Evolutionary conservation across 1,284 basidiomycete species (phyloP), one percentile per base, ranked within the genome.

Genomic region (Puccinia hordei): DNA sequence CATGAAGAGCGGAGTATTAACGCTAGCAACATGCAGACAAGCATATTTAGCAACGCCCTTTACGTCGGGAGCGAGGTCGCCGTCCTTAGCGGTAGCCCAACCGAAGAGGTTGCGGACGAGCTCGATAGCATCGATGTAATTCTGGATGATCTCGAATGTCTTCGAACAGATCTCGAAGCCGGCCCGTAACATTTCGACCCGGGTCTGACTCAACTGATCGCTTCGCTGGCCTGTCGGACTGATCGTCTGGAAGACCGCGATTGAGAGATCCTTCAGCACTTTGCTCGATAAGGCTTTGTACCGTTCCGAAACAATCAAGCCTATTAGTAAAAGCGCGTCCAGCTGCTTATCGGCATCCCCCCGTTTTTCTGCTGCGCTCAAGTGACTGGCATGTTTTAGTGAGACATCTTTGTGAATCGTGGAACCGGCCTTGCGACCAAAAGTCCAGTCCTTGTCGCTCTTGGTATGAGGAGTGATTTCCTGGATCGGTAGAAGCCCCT

Each of bases 141-240:
- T 91, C 85, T 96, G 95, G 93, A 95, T 98, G 61, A 94, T 91
- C 59, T 91, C 89, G 85, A 98, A 98, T 0, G 95, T 95, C 66
- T 91, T 90, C 2, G 92, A 91, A 83, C 92, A 95, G 13, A 98
- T 88, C 84, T 98, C 95, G 82, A 98, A 91, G 0, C 93, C 94
- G 1, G 97, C 88, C 0, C 89, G 88, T 27, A 92, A 88, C 85
- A 92, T 61, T 24, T 75, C 57, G 24, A 75, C 22, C 13, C 59
- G 41, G 89, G 0, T 87, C 17, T 0, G 22, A 27, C 30, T 22
- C 57, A 46, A 19, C 80, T 55, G 24, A 17, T 22, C 9, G 15
- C 55, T 44, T 17, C 27, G 13, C 49, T 75, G 35, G 41, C 49
- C 44, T 15, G 38, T 75, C 30, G 73, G 59, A 63, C 59, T 59